Base-by-base conservation (phyloP, 1,284 basidiomycete species). In the Vanrija humicola region DNA sequence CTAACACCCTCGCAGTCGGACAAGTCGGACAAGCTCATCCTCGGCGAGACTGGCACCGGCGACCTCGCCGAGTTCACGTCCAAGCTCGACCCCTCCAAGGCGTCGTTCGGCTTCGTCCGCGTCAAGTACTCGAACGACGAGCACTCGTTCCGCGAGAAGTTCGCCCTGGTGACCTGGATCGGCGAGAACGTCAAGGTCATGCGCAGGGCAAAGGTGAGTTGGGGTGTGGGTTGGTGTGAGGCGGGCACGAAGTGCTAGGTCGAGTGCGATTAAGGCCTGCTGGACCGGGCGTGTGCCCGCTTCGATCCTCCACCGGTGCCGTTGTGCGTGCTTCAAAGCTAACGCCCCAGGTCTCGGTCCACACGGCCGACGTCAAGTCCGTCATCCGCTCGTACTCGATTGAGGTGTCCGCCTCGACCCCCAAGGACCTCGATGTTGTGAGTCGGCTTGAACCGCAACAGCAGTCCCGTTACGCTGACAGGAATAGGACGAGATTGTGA, bases 151-250 rank as follows among this genome's bases (percentile, higher is more conserved):
- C 83, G 91, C 60, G 87, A 92, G 80, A 94, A 93, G 80, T 94
- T 94, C 78, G 83, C 90, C 63, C 81, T 94, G 67, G 82, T 94
- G 74, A 84, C 86, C 56, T 94, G 91, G 90, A 93, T 94, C 75
- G 91, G 91, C 42, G 80, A 84, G 39, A 77, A 81, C 44, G 90
- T 89, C 77, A 90, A 89, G 79, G 81, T 92, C 63, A 92, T 94
- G 91, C 83, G 91, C 60, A 88, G 86, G 78, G 91, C 86, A 44
- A 92, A 89, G 85, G 90, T 89, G 63, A 62, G 83, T 73, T 7
- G 6, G 26, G 38, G 28, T 28, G 28, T 28, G 6, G 19, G 23
- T 42, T 29, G 46, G 23, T 12, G 23, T 1, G 25, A 39, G 1
- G 38, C 26, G 23, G 43, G 43, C 9, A 5, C 6, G 21, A 23